These are phyloP conservation scores for Talaromyces proteolyticus DNA, from an alignment of 495 filamentous ascomycete species.

Conservation along the genomic window DNA sequence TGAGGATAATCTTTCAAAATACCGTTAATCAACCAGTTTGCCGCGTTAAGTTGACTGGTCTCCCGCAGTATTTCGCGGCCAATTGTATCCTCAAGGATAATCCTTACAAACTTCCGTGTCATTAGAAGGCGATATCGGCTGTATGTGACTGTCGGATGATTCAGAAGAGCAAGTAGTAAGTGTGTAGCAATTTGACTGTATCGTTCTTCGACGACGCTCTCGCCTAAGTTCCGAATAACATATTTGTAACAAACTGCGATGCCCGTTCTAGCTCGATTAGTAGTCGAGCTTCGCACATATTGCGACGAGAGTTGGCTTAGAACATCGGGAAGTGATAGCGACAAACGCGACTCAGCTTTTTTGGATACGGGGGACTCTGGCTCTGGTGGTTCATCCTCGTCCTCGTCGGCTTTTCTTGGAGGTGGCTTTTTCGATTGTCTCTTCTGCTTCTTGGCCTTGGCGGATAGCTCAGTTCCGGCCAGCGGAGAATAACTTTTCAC, in stretches of 20 bases:
- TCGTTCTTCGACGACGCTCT: slow-evolving; percentile 69
- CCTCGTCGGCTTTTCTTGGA: slow-evolving; percentile 56
- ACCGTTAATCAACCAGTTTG: slow-evolving; percentile 77
- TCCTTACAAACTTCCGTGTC: slow-evolving; percentile 77
- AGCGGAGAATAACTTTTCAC: slow-evolving; percentile 74
- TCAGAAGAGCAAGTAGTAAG: slow-evolving; percentile 72
- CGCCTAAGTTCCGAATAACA: slow-evolving; percentile 65
- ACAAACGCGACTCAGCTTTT: slow-evolving; percentile 61
- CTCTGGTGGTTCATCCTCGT: slow-evolving; percentile 68
- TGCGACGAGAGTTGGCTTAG: slow-evolving; percentile 75
- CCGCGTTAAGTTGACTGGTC: slow-evolving; percentile 75
- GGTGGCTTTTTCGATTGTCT: slow-evolving; percentile 64
- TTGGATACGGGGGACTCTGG: slow-evolving; percentile 69
- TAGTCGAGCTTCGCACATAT: slow-evolving; percentile 74
- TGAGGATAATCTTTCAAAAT: slow-evolving; percentile 94
- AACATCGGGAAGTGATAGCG: slow-evolving; percentile 72
- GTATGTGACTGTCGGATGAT: slow-evolving; percentile 65
- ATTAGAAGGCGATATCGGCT: slow-evolving; percentile 87
- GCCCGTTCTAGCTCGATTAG: slow-evolving; percentile 73
- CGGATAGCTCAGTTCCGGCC: slow-evolving; percentile 44
- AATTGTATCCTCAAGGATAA: slow-evolving; percentile 78
- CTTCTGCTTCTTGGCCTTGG: slow-evolving; percentile 69
- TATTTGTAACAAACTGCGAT: slow-evolving; percentile 85
- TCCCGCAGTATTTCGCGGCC: slow-evolving; percentile 80
- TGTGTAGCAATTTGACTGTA: slow-evolving; percentile 79